Percentiles rank a stretch among this genome's conserved stretches.
These are phyloP conservation scores for Smallanthus sonchifolius DNA, from an alignment of 129 eudicot genomes.

Conservation along the genomic window DNA sequence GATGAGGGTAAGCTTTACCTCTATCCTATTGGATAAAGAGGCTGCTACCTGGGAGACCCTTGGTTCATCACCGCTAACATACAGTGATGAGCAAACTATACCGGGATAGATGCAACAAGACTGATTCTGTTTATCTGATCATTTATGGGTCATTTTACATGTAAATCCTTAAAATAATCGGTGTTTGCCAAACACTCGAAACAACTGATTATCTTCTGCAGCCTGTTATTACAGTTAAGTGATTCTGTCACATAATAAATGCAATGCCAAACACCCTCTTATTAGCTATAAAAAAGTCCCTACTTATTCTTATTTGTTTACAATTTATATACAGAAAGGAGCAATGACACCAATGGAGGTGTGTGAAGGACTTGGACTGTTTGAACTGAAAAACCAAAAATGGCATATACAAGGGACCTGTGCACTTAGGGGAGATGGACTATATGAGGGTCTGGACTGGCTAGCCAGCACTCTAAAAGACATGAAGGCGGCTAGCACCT, in stretches of 20 bases:
- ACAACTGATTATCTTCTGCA: background rate
- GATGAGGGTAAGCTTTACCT: too few species aligned
- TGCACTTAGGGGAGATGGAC: constrained; percentile 91
- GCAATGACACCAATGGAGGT: constrained; percentile 96
- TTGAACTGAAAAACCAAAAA: constrained; percentile 76
- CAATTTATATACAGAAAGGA: constrained; percentile 53
- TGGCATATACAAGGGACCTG: constrained; percentile 99
- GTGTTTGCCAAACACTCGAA: background rate
- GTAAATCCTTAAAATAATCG: background rate
- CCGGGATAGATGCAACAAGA: background rate
- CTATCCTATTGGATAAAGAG: too few species aligned
- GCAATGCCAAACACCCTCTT: background rate
- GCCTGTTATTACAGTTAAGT: background rate
- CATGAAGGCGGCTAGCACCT: constrained; percentile 64
- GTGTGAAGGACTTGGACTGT: constrained; percentile 88
- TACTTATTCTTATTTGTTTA: background rate
- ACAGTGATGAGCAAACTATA: too few species aligned
- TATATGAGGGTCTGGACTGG: constrained; percentile 96
- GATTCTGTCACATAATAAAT: background rate
- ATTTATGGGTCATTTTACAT: background rate
- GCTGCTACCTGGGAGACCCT: too few species aligned
- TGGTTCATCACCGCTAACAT: too few species aligned
- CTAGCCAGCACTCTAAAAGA: constrained; percentile 88
- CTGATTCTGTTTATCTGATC: background rate
- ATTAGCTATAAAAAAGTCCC: background rate